A percentile compares a stretch with the other conserved stretches of the same genome.
These are phyloP conservation scores for Clavispora asparagi DNA, from an alignment of 805 yeast species.

Conservation along the genomic window DNA sequence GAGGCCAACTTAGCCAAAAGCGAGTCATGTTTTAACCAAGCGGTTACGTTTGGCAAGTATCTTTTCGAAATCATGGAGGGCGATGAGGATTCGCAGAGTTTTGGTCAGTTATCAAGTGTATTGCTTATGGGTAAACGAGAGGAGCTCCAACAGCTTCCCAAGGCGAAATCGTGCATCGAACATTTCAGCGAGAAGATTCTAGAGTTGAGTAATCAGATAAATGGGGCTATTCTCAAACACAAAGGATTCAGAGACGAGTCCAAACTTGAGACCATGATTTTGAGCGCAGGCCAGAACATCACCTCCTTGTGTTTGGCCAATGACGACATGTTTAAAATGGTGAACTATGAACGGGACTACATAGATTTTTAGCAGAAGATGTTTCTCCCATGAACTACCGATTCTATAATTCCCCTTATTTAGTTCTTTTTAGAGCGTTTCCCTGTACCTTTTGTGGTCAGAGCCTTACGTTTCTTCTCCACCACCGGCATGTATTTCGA, in stretches of 20 bases:
- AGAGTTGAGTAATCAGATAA: slow-evolving; percentile 18
- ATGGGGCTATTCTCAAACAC: slow-evolving; percentile 15
- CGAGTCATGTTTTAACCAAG: slow-evolving; percentile 11
- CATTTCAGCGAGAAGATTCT: slow-evolving; percentile 19
- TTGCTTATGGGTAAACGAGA: slow-evolving; percentile 4
- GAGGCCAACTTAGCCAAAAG: slow-evolving; percentile 15
- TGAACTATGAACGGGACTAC: slow-evolving; percentile 35
- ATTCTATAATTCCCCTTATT: not conserved
- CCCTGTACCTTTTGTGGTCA: not conserved
- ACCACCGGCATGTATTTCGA: not conserved
- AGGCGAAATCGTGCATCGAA: slow-evolving; percentile 11
- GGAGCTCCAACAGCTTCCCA: slow-evolving; percentile 5
- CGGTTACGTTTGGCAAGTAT: slow-evolving; percentile 14
- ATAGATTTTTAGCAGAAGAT: slow-evolving; percentile 16
- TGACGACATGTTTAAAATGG: slow-evolving; percentile 32
- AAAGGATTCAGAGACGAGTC: slow-evolving; percentile 26
- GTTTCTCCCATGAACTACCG: too few relatives aligned
- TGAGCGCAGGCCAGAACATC: slow-evolving; percentile 27
- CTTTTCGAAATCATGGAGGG: not conserved
- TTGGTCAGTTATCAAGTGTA: slow-evolving; percentile 9
- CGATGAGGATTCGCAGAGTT: not conserved
- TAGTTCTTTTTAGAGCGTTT: not conserved
- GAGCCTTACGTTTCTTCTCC: not conserved
- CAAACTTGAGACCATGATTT: slow-evolving; percentile 27
- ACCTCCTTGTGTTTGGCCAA: slow-evolving; percentile 22